A percentile compares a stretch with the other conserved stretches of the same genome.
These are phyloP conservation scores for Taphrina deformans DNA, from an alignment of 1,139 yeast genomes.

Conservation along the genomic window DNA sequence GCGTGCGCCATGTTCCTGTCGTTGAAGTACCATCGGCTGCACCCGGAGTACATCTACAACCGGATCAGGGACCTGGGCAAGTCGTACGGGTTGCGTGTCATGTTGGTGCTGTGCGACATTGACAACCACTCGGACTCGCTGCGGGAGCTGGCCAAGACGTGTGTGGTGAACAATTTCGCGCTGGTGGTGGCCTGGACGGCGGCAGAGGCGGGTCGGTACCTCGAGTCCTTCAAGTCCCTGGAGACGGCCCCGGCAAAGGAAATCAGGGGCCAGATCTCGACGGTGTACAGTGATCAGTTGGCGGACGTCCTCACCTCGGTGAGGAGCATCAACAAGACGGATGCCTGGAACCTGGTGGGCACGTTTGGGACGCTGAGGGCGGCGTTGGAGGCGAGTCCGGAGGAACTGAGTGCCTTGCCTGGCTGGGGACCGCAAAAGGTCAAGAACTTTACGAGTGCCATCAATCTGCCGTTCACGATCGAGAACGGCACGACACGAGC, in stretches of 20 bases:
- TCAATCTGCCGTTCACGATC: conserved; percentile 54
- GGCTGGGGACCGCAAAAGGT: conserved; percentile 63
- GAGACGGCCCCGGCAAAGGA: conserved; percentile 45
- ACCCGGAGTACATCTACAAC: conserved; percentile 80
- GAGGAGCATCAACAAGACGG: conserved; percentile 60
- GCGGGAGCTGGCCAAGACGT: conserved; percentile 66
- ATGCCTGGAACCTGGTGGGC: conserved; percentile 57
- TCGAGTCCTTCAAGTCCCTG: conserved; percentile 47
- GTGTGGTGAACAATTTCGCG: conserved; percentile 70
- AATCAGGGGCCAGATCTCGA: conserved; percentile 52
- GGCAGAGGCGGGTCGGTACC: conserved; percentile 82
- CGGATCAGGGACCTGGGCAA: conserved; percentile 62
- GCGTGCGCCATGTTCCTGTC: conserved; percentile 71
- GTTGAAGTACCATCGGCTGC: conserved; percentile 74
- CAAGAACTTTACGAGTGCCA: conserved; percentile 50
- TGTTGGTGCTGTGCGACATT: conserved; percentile 75
- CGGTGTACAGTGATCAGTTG: conserved; percentile 55
- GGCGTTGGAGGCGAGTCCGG: conserved; percentile 51
- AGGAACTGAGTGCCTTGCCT: conserved; percentile 45
- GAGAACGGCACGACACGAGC: conserved; percentile 12
- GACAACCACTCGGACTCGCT: conserved; percentile 70
- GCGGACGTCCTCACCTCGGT: conserved; percentile 56
- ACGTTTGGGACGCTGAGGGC: conserved; percentile 56
- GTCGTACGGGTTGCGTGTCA: conserved; percentile 55
- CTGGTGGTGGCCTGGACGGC: conserved; percentile 76